phyloP scores from a whole-genome alignment of 306 rosid species.

The Rosa lucieae region DNA sequence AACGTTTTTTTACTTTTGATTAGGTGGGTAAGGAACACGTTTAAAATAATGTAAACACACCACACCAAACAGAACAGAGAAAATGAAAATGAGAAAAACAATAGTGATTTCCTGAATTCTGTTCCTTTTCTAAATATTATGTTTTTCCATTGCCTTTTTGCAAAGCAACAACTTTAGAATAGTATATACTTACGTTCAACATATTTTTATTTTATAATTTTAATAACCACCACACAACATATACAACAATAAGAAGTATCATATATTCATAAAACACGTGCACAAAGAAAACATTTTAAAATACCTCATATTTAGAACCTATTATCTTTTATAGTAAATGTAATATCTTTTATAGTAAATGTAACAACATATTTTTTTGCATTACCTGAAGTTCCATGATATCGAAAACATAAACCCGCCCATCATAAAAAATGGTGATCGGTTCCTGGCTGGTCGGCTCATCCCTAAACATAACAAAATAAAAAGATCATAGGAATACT shows the following conservation, averaged over 20 bases:
- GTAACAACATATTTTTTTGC: not conserved
- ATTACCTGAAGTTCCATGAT: slow-evolving; percentile 34
- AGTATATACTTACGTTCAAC: not conserved
- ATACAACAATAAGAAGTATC: not conserved
- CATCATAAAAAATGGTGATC: slow-evolving; percentile 22
- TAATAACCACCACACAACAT: not conserved
- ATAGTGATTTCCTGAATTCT: not conserved
- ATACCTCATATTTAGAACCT: no score
- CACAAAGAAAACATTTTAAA: no score
- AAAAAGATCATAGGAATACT: not conserved
- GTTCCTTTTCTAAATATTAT: not conserved
- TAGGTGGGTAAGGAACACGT: not conserved
- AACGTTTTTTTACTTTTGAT: not conserved
- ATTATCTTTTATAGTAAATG: no score
- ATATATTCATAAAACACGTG: no score
- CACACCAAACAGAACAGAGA: not conserved
- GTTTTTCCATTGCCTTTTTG: not conserved
- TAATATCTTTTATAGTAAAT: no score
- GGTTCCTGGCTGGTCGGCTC: slow-evolving; percentile 7
- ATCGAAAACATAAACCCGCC: slow-evolving; percentile 21
- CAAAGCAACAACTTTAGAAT: not conserved
- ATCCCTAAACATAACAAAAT: slow-evolving; percentile 5
- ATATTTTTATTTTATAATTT: no score
- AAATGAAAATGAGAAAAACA: not conserved
- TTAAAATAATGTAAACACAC: not conserved